Conservation (phyloP, 169 alveolate genomes). For the Plasmodium berghei region DNA sequence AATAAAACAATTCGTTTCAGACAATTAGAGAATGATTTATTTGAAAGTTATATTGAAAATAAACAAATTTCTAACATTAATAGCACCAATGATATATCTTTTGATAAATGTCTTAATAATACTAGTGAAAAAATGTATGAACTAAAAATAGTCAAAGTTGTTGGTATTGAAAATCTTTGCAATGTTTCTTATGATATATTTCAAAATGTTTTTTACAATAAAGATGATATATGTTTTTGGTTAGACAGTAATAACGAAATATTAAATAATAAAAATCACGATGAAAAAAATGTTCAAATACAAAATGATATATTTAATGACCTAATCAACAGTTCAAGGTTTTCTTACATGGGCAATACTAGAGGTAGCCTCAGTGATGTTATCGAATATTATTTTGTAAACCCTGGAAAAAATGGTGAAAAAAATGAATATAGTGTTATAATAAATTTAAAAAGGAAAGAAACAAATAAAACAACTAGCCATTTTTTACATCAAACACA, state of each 20-base stretch:
- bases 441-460: background rate
- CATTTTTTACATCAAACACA: background rate
- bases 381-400: slow-evolving; percentile 33
- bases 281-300: background rate
- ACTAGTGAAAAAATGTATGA: background rate
- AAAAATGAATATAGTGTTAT: background rate
- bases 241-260: slow-evolving; percentile 49
- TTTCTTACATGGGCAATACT: slow-evolving; percentile 77
- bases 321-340: slow-evolving; percentile 14
- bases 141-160: slow-evolving; percentile 25
- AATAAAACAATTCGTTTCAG: slow-evolving; percentile 1
- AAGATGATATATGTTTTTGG: slow-evolving; percentile 36
- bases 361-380: slow-evolving; percentile 69
- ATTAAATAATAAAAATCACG: background rate
- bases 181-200: slow-evolving; percentile 25
- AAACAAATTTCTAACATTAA: background rate
- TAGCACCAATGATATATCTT: background rate
- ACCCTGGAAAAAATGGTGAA: background rate
- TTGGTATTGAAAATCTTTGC: slow-evolving; percentile 8
- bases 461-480: too few species aligned
- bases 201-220: slow-evolving; percentile 13
- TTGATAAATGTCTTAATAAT: too few species aligned
- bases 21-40: background rate
- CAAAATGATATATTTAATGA: background rate
- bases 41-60: background rate